Conservation (phyloP, 768 basidiomycete genomes). For the Leccinellum luteum region DNA sequence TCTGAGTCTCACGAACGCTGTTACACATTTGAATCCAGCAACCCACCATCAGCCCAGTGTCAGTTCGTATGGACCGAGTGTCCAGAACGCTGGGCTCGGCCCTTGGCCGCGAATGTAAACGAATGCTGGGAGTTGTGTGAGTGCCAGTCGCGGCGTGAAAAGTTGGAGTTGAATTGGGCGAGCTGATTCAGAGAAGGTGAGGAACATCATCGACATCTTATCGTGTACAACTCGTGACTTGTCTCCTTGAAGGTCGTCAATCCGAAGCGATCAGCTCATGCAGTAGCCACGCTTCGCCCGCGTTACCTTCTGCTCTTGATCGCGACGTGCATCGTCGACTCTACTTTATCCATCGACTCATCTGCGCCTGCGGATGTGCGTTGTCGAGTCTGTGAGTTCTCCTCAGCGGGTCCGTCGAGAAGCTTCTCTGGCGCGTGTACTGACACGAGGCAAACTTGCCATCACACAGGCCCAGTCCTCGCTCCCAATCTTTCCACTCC, state of each 20-base stretch:
- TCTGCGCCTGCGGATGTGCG: constrained; percentile 18
- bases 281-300: neutral
- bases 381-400: constrained; percentile 15
- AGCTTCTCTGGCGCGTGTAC: constrained; percentile 44
- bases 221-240: no score
- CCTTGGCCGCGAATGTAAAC: neutral
- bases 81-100: neutral
- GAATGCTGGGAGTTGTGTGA: neutral
- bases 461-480: constrained; percentile 33
- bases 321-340: constrained; percentile 3
- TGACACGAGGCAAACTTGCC: constrained; percentile 55
- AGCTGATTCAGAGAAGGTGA: constrained; percentile 3
- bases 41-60: neutral
- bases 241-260: no score
- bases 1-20: neutral
- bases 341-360: constrained; percentile 6
- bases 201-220: neutral
- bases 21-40: neutral
- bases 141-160: constrained; percentile 12
- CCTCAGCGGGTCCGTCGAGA: constrained; percentile 3
- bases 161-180: constrained; percentile 1
- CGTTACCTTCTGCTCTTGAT: constrained; percentile 1
- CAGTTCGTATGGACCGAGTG: neutral
- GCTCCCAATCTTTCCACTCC: constrained; percentile 17
- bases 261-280: constrained; percentile 14